Evolutionary conservation across 164 flowering plant genomes (phyloP).

Genomic region (Vitis riparia): DNA sequence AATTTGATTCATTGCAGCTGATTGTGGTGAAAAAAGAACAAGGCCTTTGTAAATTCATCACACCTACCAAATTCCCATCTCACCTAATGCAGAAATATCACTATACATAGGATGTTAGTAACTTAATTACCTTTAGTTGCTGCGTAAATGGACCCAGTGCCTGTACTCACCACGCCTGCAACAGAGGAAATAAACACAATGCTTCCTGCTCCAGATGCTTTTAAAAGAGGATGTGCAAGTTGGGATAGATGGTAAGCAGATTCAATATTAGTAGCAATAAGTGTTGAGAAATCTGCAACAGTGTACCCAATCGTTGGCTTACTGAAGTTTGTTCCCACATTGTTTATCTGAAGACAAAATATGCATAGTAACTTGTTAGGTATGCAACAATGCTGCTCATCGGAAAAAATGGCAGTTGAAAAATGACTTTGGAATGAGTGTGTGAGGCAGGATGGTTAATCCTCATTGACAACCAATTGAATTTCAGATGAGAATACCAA

Average conservation of each 20-base stretch:
- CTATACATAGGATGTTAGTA: neutral
- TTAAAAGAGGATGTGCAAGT: constrained; percentile 69
- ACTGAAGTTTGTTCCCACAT: constrained; percentile 54
- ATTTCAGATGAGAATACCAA: too few species aligned
- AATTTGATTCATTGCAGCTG: constrained; percentile 76
- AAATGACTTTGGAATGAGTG: too few species aligned
- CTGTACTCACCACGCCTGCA: constrained; percentile 45
- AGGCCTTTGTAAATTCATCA: neutral
- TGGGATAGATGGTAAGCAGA: constrained; percentile 70
- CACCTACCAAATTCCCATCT: too few species aligned
- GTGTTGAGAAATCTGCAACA: constrained; percentile 46
- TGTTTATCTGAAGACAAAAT: constrained; percentile 50
- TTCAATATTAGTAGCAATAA: constrained; percentile 65
- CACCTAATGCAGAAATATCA: neutral
- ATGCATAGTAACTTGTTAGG: neutral
- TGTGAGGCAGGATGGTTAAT: too few species aligned
- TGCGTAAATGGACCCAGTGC: constrained; percentile 51
- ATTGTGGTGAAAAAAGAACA: neutral
- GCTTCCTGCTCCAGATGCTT: constrained; percentile 67
- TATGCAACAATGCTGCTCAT: too few species aligned
- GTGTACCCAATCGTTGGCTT: constrained; percentile 57
- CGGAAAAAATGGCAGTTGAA: too few species aligned
- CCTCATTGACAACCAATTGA: too few species aligned
- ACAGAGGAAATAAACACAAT: constrained; percentile 83
- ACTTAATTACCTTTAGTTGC: constrained; percentile 57